phyloP scores from a whole-genome alignment of 352 stramenopile genomes.

The Pythium aquatile region DNA sequence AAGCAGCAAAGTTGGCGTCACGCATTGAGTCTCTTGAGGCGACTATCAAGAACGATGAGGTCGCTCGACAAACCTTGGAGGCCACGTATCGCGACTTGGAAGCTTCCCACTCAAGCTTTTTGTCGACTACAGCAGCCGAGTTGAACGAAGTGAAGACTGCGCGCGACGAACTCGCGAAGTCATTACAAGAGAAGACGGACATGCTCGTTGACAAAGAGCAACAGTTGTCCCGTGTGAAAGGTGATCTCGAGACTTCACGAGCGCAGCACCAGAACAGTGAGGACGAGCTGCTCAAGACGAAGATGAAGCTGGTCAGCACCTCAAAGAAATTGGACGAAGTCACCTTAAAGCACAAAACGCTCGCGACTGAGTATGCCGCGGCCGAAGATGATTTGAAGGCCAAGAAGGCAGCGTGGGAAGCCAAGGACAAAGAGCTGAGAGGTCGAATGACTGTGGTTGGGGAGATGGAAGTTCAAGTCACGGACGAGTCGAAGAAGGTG shows the following conservation, averaged over 20 bases:
- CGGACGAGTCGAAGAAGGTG: constrained; percentile 23
- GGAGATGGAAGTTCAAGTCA: constrained; percentile 23
- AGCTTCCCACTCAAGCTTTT: no score
- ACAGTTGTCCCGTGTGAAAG: background rate
- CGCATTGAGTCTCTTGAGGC: background rate
- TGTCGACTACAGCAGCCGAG: no score
- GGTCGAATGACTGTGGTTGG: constrained; percentile 14
- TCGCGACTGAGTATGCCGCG: constrained; percentile 1
- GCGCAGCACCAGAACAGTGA: constrained; percentile 1
- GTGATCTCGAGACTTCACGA: constrained; percentile 1
- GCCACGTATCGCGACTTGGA: no score
- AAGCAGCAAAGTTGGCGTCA: background rate
- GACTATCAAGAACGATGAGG: background rate
- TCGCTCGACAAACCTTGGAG: no score
- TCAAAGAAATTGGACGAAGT: constrained; percentile 9
- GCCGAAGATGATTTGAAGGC: constrained; percentile 11
- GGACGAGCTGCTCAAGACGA: background rate
- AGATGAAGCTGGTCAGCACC: background rate
- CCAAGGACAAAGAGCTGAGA: constrained; percentile 22
- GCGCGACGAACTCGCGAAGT: no score
- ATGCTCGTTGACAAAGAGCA: background rate
- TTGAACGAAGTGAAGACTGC: no score
- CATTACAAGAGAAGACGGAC: background rate
- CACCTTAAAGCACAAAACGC: background rate
- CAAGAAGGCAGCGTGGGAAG: constrained; percentile 18